phyloP scores from a whole-genome alignment of 257 asterid genomes.

The Mitragyna speciosa region DNA sequence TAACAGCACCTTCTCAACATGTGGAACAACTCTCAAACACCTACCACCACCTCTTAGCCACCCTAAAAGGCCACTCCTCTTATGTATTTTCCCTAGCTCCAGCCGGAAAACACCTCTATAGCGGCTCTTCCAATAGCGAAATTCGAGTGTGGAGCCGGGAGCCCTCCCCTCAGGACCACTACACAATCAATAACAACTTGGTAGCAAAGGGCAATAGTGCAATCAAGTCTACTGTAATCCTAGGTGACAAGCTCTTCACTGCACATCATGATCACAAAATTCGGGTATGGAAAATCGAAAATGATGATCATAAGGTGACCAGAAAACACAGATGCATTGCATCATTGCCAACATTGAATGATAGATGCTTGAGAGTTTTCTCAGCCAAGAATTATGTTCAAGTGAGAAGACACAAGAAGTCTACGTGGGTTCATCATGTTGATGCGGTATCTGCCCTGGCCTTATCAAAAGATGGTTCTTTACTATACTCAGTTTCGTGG shows the following conservation, averaged over 20 bases:
- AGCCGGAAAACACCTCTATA: conserved; percentile 56
- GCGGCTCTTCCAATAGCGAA: conserved; percentile 59
- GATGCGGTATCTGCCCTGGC: conserved; percentile 69
- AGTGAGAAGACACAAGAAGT: conserved; percentile 54
- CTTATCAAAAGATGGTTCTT: conserved; percentile 40
- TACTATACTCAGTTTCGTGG: conserved; percentile 80
- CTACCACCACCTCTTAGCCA: conserved; percentile 39
- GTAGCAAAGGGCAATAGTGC: conserved; percentile 36
- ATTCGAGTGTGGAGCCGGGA: conserved; percentile 45
- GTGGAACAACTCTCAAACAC: conserved; percentile 21
- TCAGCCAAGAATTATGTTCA: conserved; percentile 55
- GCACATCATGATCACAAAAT: conserved; percentile 74
- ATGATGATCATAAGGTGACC: background rate
- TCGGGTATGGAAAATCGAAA: conserved; percentile 65
- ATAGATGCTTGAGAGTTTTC: conserved; percentile 48
- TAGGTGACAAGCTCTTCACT: conserved; percentile 52
- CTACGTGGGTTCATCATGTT: conserved; percentile 84
- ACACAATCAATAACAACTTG: conserved; percentile 1
- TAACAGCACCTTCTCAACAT: conserved; percentile 39
- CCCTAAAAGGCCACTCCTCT: conserved; percentile 53
- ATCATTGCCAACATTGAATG: conserved; percentile 53
- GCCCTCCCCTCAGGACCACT: conserved; percentile 8
- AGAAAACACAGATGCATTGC: conserved; percentile 42
- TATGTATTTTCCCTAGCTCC: conserved; percentile 50
- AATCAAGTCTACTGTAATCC: conserved; percentile 42